Base-by-base conservation (phyloP, 306 rosid genomes). In the Prunus mira region DNA sequence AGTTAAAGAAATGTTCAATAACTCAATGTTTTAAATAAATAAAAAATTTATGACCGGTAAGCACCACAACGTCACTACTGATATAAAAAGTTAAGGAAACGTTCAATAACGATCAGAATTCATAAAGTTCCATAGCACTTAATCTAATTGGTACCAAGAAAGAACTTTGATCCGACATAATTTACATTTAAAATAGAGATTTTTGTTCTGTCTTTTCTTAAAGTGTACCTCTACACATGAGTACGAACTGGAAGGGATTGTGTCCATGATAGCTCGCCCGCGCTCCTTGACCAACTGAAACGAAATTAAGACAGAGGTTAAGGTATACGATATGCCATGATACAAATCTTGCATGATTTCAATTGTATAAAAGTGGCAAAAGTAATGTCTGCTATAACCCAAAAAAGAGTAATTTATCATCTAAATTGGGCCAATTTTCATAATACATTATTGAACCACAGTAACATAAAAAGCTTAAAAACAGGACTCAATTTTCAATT, bases 271-370 rank as follows among this genome's bases (percentile, higher is more conserved):
- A 71, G 68, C 83, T 20, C 76, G 72, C 38, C 83, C 77, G 34
- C 67, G 79, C 49, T 84, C 92, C 84, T 24, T 78, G 83, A 73
- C 67, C 61, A 83, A 72, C 92, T 87, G 91, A 56, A 83, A 81
- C 38, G 65, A 67, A 65, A 79, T 9, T 54, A 52, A 72, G 57
- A 66, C 41, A 45, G 65, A 65, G 70, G 76, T 82, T 72, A 72
- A 64, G 71, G 46, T 62, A 64, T 24, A 57, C 34, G 47, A 64
- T 32, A 76, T 82, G 58, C 61, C 45, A 65, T 56, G 19, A 58
- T 30, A 54, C 58, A 58, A 28, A n/a, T 24, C 34, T 51, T 46
- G 32, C 41, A 70, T 32, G 51, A 65, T 47, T 65, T 41, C 17
- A 38, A 38, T 30, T 30, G 45, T 28, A 63, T 17, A 30, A 28